phyloP scores from a whole-genome alignment of 208 protist genomes.

The Lotmaria passim region DNA sequence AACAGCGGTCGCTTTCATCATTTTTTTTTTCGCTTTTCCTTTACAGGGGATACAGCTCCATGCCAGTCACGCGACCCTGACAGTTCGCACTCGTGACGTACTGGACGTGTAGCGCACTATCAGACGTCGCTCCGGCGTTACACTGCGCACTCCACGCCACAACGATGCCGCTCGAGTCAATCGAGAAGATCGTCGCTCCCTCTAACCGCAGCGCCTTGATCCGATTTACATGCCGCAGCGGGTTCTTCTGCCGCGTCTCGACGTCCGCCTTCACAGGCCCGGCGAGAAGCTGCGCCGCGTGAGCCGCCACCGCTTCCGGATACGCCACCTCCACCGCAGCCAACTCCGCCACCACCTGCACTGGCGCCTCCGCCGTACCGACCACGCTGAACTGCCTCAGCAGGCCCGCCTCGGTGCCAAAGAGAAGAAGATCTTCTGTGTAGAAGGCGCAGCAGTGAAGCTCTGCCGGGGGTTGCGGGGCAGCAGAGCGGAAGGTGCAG shows the following conservation, averaged over 20 bases:
- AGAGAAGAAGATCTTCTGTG: conserved; percentile 39
- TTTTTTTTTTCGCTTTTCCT: too few species aligned
- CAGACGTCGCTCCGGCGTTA: neutral
- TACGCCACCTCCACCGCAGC: conserved; percentile 22
- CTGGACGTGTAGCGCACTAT: conserved; percentile 24
- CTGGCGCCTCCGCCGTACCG: neutral
- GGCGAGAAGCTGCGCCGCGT: conserved; percentile 27
- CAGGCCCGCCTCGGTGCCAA: conserved; percentile 66
- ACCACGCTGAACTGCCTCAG: conserved; percentile 25
- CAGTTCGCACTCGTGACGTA: conserved; percentile 80
- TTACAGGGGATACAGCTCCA: conserved; percentile 39
- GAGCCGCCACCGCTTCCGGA: conserved; percentile 22
- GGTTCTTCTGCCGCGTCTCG: conserved; percentile 53
- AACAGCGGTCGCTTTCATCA: too few species aligned
- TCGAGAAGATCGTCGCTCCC: conserved; percentile 49
- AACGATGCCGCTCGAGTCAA: conserved; percentile 65
- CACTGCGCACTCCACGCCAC: conserved; percentile 41
- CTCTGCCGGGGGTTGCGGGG: conserved; percentile 55
- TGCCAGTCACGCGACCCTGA: conserved; percentile 67
- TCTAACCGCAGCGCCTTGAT: conserved; percentile 49
- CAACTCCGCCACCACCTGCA: neutral
- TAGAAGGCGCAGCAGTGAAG: conserved; percentile 51
- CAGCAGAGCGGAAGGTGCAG: conserved; percentile 26
- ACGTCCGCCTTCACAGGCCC: conserved; percentile 20
- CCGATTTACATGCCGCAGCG: conserved; percentile 55